Evolutionary conservation across 306 rosid species (phyloP).

Genomic region (Erythrophleum fordii): DNA sequence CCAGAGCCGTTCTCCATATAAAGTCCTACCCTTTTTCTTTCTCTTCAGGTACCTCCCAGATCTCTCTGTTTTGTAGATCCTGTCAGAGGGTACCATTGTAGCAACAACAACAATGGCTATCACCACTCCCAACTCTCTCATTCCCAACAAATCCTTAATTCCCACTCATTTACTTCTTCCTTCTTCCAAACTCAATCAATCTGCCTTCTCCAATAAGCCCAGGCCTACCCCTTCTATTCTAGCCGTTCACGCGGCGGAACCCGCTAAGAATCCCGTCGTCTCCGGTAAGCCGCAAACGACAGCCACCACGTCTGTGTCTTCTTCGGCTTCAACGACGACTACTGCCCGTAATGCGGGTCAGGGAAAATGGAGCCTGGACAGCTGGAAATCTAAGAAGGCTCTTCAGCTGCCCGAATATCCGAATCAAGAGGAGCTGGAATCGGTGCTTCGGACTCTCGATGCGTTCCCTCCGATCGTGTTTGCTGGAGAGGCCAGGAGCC

Average conservation of each 20-base stretch:
- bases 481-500: constrained; percentile 89
- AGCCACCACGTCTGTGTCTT: constrained; percentile 34
- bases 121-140: constrained; percentile 47
- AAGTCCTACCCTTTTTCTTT: constrained; percentile 28
- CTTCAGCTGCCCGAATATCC: constrained; percentile 93
- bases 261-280: constrained; percentile 74
- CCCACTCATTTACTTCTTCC: constrained; percentile 41
- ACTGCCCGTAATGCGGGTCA: constrained; percentile 44
- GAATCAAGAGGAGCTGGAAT: constrained; percentile 60
- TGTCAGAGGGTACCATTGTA: background rate
- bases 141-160: constrained; percentile 59
- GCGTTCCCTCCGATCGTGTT: constrained; percentile 95
- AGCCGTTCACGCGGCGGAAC: constrained; percentile 89
- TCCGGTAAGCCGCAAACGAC: constrained; percentile 51
- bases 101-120: constrained; percentile 53
- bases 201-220: constrained; percentile 43
- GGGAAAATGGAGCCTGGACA: constrained; percentile 65
- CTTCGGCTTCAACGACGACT: constrained; percentile 36
- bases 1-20: constrained; percentile 34
- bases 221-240: constrained; percentile 43
- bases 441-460: constrained; percentile 79
- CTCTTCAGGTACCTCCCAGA: constrained; percentile 35
- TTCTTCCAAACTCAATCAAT: constrained; percentile 48
- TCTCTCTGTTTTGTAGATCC: constrained; percentile 19
- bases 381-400: constrained; percentile 90